Evolutionary conservation across 2,329 filamentous ascomycete species (phyloP), one percentile per base, ranked within the genome.

Genomic region (Penicillium brasilianum): DNA sequence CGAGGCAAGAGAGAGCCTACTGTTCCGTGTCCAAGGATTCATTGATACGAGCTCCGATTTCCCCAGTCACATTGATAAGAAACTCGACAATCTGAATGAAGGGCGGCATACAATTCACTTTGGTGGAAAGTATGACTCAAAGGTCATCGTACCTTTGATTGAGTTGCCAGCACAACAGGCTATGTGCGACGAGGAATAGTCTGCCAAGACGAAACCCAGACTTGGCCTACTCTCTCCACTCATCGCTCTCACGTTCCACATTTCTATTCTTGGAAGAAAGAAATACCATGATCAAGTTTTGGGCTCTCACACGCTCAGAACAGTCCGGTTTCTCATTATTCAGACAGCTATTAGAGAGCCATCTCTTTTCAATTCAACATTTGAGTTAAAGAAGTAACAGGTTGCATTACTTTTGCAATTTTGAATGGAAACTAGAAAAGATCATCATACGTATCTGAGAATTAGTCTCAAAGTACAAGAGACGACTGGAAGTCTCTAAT

Each of bases 31-130:
- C 18, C 53, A 55, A 32, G 53, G 53, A 7, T 55, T 55, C 41
- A 32, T 55, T 16, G 53, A 55, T 48, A 55, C 53, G 5, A 55
- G 53, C 41, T 55, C 53, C 1, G 53, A 55, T 22, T 55, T 55
- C 41, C 53, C 53, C 18, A 55, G 53, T 28, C 53, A 55, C 22
- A 55, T 55, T 14, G 53, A 55, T n/a, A 34, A 55, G 39, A 43
- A 43, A 8, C 39, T 43, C 9, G 39, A 43, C 9, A 43, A 43
- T 43, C 18, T 43, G 18, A 43, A 43, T n/a, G 39, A 43, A n/a
- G 39, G 39, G 3, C n/a, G 39, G 10, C 39, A 43, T 20, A 43
- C 39, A 43, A 43, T 43, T n/a, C 18, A 43, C 11, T 43, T 43
- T 8, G 39, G 39, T 22, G 39, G 39, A 20, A 22, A 43, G 39